Conservation (phyloP, 306 rosid genomes). For the Argentina anserina region DNA sequence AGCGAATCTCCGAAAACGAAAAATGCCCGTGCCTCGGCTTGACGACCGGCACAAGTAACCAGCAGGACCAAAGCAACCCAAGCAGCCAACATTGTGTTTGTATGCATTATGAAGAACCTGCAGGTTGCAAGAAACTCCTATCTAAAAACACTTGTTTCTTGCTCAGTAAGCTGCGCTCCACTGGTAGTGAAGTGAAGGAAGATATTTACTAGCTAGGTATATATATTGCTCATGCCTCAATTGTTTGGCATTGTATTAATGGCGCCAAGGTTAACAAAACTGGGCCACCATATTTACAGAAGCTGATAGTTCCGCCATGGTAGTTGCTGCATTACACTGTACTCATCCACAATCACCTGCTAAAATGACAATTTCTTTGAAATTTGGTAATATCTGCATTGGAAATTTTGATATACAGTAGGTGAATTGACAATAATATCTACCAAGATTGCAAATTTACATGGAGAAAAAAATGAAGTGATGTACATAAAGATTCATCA, state of each 20-base stretch:
- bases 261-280: background rate
- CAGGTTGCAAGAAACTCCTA: background rate
- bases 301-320: background rate
- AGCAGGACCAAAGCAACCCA: conserved; percentile 1
- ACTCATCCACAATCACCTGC: background rate
- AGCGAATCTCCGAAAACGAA: conserved; percentile 80
- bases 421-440: background rate
- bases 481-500: background rate
- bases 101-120: conserved; percentile 35
- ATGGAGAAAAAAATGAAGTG: background rate
- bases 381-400: background rate
- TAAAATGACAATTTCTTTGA: background rate
- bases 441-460: background rate
- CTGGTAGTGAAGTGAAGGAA: conserved; percentile 14
- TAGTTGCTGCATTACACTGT: background rate
- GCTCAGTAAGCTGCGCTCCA: background rate
- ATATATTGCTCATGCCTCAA: conserved; percentile 19
- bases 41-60: conserved; percentile 8
- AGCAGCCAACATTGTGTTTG: conserved; percentile 9
- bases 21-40: conserved; percentile 63
- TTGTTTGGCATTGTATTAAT: conserved; percentile 20
- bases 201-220: background rate
- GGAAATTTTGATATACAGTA: background rate
- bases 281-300: background rate
- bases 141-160: background rate